Percentiles rank a stretch among this genome's conserved stretches.
phyloP scores from a whole-genome alignment of 2,329 filamentous ascomycete species.

The Domatiomyces globalis region DNA sequence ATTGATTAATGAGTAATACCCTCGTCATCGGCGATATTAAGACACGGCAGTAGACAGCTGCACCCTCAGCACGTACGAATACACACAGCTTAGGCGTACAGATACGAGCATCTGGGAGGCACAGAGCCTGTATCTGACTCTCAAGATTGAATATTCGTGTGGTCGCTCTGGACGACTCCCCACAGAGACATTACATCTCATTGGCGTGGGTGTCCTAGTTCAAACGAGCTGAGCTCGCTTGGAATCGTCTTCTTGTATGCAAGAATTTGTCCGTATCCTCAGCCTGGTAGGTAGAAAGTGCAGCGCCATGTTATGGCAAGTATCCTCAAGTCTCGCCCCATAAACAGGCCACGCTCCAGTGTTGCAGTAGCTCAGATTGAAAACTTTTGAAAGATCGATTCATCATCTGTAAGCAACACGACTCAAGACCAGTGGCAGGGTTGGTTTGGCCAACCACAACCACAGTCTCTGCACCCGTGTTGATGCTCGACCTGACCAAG shows the following conservation, averaged over 20 bases:
- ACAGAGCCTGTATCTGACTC: not conserved
- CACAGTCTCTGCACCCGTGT: conserved; percentile 6
- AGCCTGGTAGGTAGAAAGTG: not conserved
- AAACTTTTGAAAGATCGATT: conserved; percentile 8
- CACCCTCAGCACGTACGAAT: too few species aligned
- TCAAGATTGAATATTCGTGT: too few species aligned
- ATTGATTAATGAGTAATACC: not conserved
- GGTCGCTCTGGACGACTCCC: not conserved
- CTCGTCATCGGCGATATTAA: not conserved
- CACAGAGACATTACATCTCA: too few species aligned
- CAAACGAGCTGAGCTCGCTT: not conserved
- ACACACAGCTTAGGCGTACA: not conserved
- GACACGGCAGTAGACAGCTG: too few species aligned
- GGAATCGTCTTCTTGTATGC: not conserved
- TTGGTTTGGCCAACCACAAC: conserved; percentile 7
- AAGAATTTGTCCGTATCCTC: not conserved
- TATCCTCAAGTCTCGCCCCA: not conserved
- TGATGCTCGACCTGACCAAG: conserved; percentile 1
- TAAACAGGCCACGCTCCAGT: conserved; percentile 4
- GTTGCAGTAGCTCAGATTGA: conserved; percentile 13
- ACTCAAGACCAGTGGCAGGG: conserved; percentile 7
- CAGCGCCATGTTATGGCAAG: not conserved
- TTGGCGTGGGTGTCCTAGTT: not conserved
- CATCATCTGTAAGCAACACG: not conserved
- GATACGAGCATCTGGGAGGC: not conserved